Conservation (phyloP, 2,329 filamentous ascomycete species). For the Xylariaceae sp. region DNA sequence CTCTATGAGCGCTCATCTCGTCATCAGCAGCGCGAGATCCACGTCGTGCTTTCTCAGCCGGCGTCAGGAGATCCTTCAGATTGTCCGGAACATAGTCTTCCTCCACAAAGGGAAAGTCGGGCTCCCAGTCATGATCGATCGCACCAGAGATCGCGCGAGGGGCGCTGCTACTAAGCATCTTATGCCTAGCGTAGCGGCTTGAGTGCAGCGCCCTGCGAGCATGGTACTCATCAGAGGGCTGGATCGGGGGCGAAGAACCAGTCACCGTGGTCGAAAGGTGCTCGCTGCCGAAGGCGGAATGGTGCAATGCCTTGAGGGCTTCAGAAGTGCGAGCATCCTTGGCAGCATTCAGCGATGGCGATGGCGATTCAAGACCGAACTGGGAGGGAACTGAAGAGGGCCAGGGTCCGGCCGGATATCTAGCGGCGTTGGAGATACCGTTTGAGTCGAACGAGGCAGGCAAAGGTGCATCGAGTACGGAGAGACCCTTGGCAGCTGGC, state of each 20-base stretch:
- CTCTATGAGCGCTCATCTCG: constrained; percentile 37
- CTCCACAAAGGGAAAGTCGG: constrained; percentile 69
- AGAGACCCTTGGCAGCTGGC: constrained; percentile 67
- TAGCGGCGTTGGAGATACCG: constrained; percentile 84
- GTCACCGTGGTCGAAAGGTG: constrained; percentile 51
- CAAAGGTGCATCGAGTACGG: constrained; percentile 86
- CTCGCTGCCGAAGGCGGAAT: constrained; percentile 63
- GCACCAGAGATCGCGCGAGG: constrained; percentile 58
- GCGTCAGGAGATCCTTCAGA: constrained; percentile 60
- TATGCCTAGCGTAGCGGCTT: constrained; percentile 61
- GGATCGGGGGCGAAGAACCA: constrained; percentile 31
- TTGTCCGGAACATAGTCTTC: constrained; percentile 81
- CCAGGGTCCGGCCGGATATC: constrained; percentile 72
- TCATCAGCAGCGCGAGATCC: constrained; percentile 56
- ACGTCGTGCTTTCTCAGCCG: constrained; percentile 60
- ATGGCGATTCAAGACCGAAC: constrained; percentile 82
- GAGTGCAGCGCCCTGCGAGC: constrained; percentile 67
- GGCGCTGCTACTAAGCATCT: constrained; percentile 63
- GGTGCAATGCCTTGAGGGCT: constrained; percentile 59
- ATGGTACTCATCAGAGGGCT: constrained; percentile 53
- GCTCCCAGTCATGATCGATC: constrained; percentile 60
- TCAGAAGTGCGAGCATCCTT: constrained; percentile 58
- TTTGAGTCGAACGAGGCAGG: constrained; percentile 96
- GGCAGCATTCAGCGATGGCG: constrained; percentile 62
- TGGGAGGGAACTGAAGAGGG: constrained; percentile 89